A percentile compares a stretch with the other conserved stretches of the same genome.
phyloP scores from a whole-genome alignment of 345 rosid species.

The Bretschneidera sinensis region DNA sequence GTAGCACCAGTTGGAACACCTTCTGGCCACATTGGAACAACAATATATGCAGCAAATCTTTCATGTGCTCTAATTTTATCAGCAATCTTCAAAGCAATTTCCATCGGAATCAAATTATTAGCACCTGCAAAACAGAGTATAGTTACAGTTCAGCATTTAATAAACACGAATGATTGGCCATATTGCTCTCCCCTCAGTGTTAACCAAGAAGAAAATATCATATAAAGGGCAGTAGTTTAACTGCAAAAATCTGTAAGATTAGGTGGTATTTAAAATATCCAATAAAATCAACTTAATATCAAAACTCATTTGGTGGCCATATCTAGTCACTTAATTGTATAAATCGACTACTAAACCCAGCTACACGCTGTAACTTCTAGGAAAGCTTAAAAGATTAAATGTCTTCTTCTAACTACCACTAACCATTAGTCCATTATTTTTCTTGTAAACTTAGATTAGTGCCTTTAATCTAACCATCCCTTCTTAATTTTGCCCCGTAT shows the following conservation, averaged over 20 bases:
- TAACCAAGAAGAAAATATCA: too few relatives aligned
- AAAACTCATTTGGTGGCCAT: background rate
- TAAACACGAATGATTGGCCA: too few relatives aligned
- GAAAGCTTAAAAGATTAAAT: background rate
- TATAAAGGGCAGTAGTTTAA: too few relatives aligned
- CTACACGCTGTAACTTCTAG: background rate
- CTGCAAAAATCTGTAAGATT: too few relatives aligned
- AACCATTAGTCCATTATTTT: too few relatives aligned
- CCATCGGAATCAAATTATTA: constrained; percentile 91
- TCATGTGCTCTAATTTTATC: constrained; percentile 81
- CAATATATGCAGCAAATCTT: constrained; percentile 90
- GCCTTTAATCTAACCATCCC: too few relatives aligned
- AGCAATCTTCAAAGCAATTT: constrained; percentile 89
- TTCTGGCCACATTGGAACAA: constrained; percentile 97
- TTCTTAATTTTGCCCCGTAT: too few relatives aligned
- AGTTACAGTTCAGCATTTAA: constrained; percentile 7
- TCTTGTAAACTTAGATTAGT: too few relatives aligned
- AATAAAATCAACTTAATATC: background rate
- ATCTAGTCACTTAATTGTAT: background rate
- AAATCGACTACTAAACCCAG: background rate
- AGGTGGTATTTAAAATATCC: background rate
- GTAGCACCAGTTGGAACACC: constrained; percentile 88
- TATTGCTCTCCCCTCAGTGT: too few relatives aligned
- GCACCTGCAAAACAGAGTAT: constrained; percentile 55
- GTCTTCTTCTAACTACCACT: too few relatives aligned